Evolutionary conservation across 2,329 filamentous ascomycete species (phyloP).

Genomic region (Scedosporium apiospermum): DNA sequence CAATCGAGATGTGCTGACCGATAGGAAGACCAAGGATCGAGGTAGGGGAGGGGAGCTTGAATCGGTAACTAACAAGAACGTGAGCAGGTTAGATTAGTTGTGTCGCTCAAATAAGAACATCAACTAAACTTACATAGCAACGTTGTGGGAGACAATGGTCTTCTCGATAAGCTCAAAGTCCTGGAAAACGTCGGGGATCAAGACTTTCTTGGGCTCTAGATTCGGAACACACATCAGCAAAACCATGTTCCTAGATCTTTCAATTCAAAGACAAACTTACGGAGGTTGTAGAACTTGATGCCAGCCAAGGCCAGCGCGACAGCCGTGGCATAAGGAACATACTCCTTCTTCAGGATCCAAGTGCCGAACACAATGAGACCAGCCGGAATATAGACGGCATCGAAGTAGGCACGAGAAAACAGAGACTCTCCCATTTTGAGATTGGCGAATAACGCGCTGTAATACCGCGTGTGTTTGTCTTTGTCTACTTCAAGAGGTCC

Average conservation of each 20-base stretch:
- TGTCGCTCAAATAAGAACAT: neutral
- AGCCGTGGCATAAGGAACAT: slow-evolving; percentile 59
- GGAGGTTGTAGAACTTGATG: slow-evolving; percentile 61
- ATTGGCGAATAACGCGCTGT: neutral
- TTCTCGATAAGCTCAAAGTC: slow-evolving; percentile 91
- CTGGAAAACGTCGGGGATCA: slow-evolving; percentile 83
- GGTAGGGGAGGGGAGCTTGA: slow-evolving; percentile 66
- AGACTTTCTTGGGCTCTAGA: slow-evolving; percentile 65
- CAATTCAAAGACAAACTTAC: slow-evolving; percentile 39
- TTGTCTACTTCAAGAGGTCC: neutral
- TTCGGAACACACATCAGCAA: neutral
- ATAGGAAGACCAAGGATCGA: slow-evolving; percentile 92
- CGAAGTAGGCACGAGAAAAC: slow-evolving; percentile 55
- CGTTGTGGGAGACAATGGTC: slow-evolving; percentile 94
- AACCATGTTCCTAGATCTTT: neutral
- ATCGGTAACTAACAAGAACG: slow-evolving; percentile 62
- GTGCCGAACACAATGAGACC: slow-evolving; percentile 67
- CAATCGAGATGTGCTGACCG: slow-evolving; percentile 97
- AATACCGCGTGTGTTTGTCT: too few relatives aligned
- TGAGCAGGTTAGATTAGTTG: neutral
- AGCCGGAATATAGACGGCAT: slow-evolving; percentile 79
- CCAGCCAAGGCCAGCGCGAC: slow-evolving; percentile 57
- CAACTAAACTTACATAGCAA: slow-evolving; percentile 65
- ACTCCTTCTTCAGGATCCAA: slow-evolving; percentile 70
- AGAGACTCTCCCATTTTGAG: slow-evolving; percentile 25